These are phyloP conservation scores for Psilocybe cyanescens DNA, from an alignment of 768 basidiomycete genomes.

Conservation along the genomic window DNA sequence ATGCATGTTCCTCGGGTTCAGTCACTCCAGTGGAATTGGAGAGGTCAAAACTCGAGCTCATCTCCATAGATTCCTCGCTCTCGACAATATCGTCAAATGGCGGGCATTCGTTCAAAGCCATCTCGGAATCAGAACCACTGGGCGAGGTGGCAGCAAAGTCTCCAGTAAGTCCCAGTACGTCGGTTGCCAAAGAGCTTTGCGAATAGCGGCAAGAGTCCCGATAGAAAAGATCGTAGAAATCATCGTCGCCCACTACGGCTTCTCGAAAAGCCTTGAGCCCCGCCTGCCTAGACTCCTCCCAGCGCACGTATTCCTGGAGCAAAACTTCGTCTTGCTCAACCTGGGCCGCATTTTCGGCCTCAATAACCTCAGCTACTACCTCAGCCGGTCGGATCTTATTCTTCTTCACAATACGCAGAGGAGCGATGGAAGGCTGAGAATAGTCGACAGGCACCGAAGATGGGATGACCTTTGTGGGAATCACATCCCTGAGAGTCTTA, in stretches of 20 bases:
- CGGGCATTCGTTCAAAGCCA: neutral
- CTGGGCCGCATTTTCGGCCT: neutral
- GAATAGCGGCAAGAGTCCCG: neutral
- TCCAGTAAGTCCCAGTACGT: neutral
- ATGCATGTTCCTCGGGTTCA: neutral
- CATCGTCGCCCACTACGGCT: neutral
- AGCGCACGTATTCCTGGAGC: neutral
- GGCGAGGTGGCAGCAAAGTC: neutral
- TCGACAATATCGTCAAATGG: neutral
- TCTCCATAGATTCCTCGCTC: neutral
- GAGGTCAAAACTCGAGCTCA: neutral
- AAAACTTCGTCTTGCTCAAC: neutral
- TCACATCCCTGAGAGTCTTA: neutral
- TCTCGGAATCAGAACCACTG: neutral
- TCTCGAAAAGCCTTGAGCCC: neutral
- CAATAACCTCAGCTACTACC: neutral
- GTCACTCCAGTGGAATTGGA: neutral
- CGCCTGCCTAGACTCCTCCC: constrained; percentile 1
- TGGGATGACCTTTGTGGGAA: neutral
- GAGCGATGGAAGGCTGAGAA: neutral
- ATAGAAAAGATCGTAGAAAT: neutral
- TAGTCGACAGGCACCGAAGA: neutral
- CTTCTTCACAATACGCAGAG: neutral
- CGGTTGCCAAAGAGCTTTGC: neutral
- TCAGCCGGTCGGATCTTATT: neutral